Percentiles rank a stretch among this genome's conserved stretches.
These are phyloP conservation scores for Polygonum aviculare DNA, from an alignment of 148 eudicot species.

Conservation along the genomic window DNA sequence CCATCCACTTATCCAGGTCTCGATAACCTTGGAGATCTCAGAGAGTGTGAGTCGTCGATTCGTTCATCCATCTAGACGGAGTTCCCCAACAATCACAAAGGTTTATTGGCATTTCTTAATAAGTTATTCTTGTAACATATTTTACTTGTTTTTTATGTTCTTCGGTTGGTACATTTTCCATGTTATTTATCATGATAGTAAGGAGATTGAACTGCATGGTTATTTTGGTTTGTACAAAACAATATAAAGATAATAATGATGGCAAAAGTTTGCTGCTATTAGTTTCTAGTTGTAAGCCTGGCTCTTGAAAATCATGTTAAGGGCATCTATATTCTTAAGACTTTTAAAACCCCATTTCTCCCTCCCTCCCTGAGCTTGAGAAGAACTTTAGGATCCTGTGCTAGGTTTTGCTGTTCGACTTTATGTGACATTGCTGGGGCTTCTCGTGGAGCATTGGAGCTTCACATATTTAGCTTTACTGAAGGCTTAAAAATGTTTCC, in stretches of 20 bases:
- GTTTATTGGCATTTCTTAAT: slow-evolving; percentile 19
- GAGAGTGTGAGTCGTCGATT: slow-evolving; percentile 65
- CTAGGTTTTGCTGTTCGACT: neutral
- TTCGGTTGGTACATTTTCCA: neutral
- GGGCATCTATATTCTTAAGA: neutral
- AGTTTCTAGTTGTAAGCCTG: neutral
- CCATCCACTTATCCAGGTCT: slow-evolving; percentile 32
- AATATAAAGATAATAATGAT: neutral
- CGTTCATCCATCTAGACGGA: slow-evolving; percentile 90
- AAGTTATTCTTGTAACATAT: neutral
- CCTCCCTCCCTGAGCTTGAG: neutral
- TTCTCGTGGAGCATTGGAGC: neutral
- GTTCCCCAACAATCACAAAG: slow-evolving; percentile 88
- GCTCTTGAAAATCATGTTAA: neutral
- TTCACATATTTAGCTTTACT: neutral
- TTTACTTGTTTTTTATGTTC: neutral
- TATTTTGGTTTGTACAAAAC: neutral
- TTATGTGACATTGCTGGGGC: neutral
- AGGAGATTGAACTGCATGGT: neutral
- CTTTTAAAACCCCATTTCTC: neutral
- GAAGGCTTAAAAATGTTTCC: neutral
- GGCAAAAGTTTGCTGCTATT: neutral
- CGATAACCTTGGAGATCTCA: slow-evolving; percentile 83
- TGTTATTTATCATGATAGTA: neutral
- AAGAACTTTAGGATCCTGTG: neutral